Evolutionary conservation across 2,329 filamentous ascomycete species (phyloP).

Genomic region (Colletotrichum tropicale): DNA sequence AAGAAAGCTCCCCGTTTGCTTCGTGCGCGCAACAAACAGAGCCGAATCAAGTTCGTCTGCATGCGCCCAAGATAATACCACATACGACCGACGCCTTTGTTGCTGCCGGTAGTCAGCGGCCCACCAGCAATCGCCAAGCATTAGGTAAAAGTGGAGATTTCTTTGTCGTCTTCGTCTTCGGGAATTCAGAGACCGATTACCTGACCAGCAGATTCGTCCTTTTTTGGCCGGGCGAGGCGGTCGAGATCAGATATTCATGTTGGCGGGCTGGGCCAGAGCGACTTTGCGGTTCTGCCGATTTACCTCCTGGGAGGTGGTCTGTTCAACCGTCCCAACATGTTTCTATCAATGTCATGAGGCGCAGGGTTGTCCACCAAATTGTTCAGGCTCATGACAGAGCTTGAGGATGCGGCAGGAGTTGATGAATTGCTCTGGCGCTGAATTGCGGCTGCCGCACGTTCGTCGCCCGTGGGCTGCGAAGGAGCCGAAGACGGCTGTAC

Average conservation of each 20-base stretch:
- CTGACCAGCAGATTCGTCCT: conserved; percentile 19
- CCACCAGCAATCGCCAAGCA: not conserved
- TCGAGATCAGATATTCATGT: not conserved
- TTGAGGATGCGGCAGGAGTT: conserved; percentile 27
- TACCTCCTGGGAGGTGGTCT: conserved; percentile 28
- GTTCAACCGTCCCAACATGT: conserved; percentile 59
- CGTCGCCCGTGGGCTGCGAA: conserved; percentile 34
- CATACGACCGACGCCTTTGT: not conserved
- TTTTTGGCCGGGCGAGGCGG: not conserved
- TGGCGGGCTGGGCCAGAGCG: not conserved
- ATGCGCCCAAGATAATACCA: not conserved
- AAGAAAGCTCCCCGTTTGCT: not conserved
- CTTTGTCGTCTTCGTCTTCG: not conserved
- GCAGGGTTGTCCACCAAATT: conserved; percentile 50
- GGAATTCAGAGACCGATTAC: not conserved
- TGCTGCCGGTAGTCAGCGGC: not conserved
- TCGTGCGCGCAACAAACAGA: not conserved
- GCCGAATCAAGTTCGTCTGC: not conserved
- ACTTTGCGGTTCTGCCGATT: not conserved
- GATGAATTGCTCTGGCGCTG: conserved; percentile 39
- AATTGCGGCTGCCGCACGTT: conserved; percentile 38
- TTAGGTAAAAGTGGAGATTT: not conserved
- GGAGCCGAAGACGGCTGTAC: conserved; percentile 40
- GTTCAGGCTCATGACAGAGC: conserved; percentile 58
- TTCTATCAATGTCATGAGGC: conserved; percentile 56